Evolutionary conservation across 2,329 filamentous ascomycete species (phyloP), one percentile per base, ranked within the genome.

Genomic region (Apiospora kogelbergensis): DNA sequence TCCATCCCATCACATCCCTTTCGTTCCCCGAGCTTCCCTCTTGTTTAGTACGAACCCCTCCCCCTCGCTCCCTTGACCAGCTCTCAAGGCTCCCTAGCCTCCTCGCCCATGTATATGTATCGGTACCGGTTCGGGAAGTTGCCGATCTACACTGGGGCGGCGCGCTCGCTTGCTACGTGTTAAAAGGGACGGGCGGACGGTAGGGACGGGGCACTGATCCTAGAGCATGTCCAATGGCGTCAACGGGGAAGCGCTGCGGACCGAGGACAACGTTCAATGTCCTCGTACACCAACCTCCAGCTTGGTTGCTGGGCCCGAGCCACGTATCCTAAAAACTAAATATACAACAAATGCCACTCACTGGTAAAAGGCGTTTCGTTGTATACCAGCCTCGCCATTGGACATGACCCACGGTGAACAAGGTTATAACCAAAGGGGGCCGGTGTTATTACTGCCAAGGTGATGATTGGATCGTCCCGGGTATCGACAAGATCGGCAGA

Each of bases 101-200:
- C 53, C 26, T 37, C 26, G n/a, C 20, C 53, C 30, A 22, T n/a
- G 42, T 45, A 45, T 2, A 3, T 60, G 53, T 60, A 60, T 37
- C 17, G 30, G 53, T 60, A 60, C 53, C 17, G 53, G 53, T 20
- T 37, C 53, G 53, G 26, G 53, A 22, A 60, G 30, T 20, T 60
- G 13, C 26, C 53, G 30, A 60, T 60, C 53, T 60, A 30, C 37
- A n/a, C 30, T n/a, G 30, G 53, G 20, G 53, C 3, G 33, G 33
- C 33, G 3, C 73, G 3, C 74, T 57, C 1, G 91, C 93, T 37
- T 91, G 91, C 88, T 97, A 95, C 1, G 95, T 93, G 77, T 98
- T 97, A 81, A 98, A 98, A 97, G 0, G 95, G 95, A 57, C 95
- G 89, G 2, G 93, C 95, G 7, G 89, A 91, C 26, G 89, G 30